phyloP scores from a whole-genome alignment of 1,284 basidiomycete species.

The Cronartium quercuum region DNA sequence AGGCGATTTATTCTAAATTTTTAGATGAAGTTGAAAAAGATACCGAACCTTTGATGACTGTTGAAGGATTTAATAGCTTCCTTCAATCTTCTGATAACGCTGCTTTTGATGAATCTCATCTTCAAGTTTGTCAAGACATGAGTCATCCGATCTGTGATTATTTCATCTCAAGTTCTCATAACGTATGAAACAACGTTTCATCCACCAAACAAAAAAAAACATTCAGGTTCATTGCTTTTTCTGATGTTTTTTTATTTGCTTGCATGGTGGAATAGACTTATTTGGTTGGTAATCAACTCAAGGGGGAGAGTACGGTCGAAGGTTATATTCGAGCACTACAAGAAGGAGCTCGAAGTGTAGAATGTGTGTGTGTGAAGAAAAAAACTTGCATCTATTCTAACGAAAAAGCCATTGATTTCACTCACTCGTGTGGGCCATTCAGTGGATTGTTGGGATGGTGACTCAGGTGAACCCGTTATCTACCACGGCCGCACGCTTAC shows the following conservation, averaged over 20 bases:
- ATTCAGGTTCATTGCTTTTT: not conserved
- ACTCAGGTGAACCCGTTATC: constrained; percentile 66
- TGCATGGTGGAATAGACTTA: constrained; percentile 59
- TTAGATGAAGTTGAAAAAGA: constrained; percentile 45
- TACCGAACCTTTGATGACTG: constrained; percentile 51
- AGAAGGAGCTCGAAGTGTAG: constrained; percentile 84
- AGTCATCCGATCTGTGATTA: constrained; percentile 77
- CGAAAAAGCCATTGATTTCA: not conserved
- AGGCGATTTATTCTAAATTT: constrained; percentile 42
- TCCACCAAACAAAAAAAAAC: not conserved
- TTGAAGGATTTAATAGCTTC: constrained; percentile 67
- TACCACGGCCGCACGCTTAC: constrained; percentile 92
- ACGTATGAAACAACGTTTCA: constrained; percentile 50
- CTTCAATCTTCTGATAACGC: constrained; percentile 65
- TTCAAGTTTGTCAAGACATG: constrained; percentile 60
- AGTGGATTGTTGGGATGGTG: constrained; percentile 94
- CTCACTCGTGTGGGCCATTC: not conserved
- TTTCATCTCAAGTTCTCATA: constrained; percentile 89
- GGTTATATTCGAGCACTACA: constrained; percentile 90
- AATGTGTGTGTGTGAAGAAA: constrained; percentile 59
- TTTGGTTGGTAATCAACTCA: constrained; percentile 85
- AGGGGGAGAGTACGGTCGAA: constrained; percentile 87
- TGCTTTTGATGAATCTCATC: constrained; percentile 54
- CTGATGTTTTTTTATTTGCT: not conserved
- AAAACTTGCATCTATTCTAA: constrained; percentile 12